phyloP scores from a whole-genome alignment of 2,329 filamentous ascomycete species.

The Aureobasidium sp. region DNA sequence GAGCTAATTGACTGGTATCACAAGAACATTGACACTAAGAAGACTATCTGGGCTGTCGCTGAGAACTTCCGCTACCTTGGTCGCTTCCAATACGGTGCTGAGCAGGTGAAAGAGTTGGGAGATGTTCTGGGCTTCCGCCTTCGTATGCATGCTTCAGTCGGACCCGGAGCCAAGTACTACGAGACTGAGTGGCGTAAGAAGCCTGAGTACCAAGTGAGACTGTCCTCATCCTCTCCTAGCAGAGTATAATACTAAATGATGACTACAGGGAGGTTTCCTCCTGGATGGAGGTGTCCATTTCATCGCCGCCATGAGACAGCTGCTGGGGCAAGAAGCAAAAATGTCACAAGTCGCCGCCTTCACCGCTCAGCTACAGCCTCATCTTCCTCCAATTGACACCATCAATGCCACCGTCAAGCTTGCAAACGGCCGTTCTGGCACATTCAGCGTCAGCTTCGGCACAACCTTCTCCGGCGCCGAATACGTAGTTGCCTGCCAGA shows the following conservation, averaged over 20 bases:
- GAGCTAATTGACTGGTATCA: constrained; percentile 44
- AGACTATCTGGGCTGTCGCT: constrained; percentile 52
- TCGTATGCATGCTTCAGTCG: constrained; percentile 39
- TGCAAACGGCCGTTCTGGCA: constrained; percentile 49
- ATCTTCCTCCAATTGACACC: constrained; percentile 61
- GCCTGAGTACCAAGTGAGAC: constrained; percentile 52
- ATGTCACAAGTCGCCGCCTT: constrained; percentile 45
- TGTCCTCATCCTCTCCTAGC: too few species aligned
- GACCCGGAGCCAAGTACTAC: constrained; percentile 48
- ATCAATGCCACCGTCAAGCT: constrained; percentile 53
- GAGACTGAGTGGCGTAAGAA: constrained; percentile 58
- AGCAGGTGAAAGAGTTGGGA: constrained; percentile 47
- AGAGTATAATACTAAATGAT: background rate
- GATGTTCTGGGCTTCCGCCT: constrained; percentile 49
- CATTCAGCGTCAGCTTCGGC: constrained; percentile 52
- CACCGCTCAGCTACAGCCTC: constrained; percentile 46
- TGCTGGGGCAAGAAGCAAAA: constrained; percentile 48
- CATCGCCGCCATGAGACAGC: constrained; percentile 53
- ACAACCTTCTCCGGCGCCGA: constrained; percentile 49
- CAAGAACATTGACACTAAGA: constrained; percentile 32
- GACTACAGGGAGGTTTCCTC: constrained; percentile 56
- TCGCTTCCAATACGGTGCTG: constrained; percentile 45
- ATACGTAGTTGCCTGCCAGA: constrained; percentile 52
- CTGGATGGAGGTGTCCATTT: constrained; percentile 72
- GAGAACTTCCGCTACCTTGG: constrained; percentile 66